Percentiles rank a stretch among this genome's conserved stretches.
Evolutionary conservation across 1,139 yeast species (phyloP).

Genomic region (Suhomyces maxii): DNA sequence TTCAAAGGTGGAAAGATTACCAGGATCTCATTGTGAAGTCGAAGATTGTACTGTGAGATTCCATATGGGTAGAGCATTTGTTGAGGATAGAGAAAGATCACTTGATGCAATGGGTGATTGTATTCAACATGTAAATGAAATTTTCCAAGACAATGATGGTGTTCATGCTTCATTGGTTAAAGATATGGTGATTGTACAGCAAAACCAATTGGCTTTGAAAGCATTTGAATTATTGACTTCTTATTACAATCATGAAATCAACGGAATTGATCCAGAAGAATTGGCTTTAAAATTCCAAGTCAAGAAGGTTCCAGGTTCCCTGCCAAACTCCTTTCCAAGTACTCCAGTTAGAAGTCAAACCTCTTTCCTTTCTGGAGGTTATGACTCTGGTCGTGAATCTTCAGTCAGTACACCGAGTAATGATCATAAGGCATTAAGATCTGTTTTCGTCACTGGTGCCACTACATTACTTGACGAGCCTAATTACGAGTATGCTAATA

Average conservation of each 20-base stretch:
- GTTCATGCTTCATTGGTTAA: slow-evolving; percentile 79
- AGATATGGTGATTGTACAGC: slow-evolving; percentile 68
- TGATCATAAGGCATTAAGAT: slow-evolving; percentile 22
- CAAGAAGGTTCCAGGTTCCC: slow-evolving; percentile 17
- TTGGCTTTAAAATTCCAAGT: slow-evolving; percentile 27
- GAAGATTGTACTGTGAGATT: slow-evolving; percentile 78
- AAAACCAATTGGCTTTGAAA: slow-evolving; percentile 49
- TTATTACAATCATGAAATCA: slow-evolving; percentile 26
- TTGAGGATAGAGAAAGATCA: slow-evolving; percentile 67
- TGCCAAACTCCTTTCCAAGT: slow-evolving; percentile 15
- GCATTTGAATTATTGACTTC: slow-evolving; percentile 52
- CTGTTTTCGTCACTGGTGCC: slow-evolving; percentile 65
- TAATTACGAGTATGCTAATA: slow-evolving; percentile 60
- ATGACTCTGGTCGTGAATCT: background rate
- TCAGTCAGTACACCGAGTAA: background rate
- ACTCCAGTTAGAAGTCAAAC: slow-evolving; percentile 12
- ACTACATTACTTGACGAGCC: slow-evolving; percentile 71
- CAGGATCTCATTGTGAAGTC: slow-evolving; percentile 71
- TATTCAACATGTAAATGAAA: slow-evolving; percentile 79
- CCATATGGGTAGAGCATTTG: slow-evolving; percentile 61
- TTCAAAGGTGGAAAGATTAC: slow-evolving; percentile 73
- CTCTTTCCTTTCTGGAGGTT: background rate
- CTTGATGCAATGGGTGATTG: slow-evolving; percentile 77
- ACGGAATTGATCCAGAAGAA: slow-evolving; percentile 17
- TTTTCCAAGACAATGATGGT: slow-evolving; percentile 52